Evolutionary conservation across 495 filamentous ascomycete genomes (phyloP).

Genomic region (Neurospora sp.): DNA sequence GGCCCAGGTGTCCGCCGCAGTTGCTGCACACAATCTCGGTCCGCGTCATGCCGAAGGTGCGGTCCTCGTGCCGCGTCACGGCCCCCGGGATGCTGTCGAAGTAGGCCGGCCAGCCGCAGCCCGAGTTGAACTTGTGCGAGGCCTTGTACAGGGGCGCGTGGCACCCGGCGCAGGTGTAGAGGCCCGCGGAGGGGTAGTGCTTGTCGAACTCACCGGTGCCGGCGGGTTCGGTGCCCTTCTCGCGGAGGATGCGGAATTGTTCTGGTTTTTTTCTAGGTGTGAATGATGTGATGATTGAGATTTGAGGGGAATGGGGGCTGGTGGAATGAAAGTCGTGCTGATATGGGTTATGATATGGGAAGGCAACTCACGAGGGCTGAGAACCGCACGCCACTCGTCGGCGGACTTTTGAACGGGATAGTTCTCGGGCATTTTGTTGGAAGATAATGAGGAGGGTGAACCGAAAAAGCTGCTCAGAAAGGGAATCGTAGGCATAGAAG

Average conservation of each 20-base stretch:
- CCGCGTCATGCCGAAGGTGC: conserved; percentile 67
- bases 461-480: conserved; percentile 76
- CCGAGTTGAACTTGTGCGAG: conserved; percentile 86
- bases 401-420: conserved; percentile 71
- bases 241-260: conserved; percentile 84
- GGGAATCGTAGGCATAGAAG: conserved; percentile 61
- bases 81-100: conserved; percentile 89
- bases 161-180: conserved; percentile 83
- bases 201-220: conserved; percentile 77
- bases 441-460: conserved; percentile 32
- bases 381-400: conserved; percentile 79
- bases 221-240: conserved; percentile 82
- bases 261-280: conserved; percentile 37
- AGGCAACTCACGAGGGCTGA: conserved; percentile 55
- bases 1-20: conserved; percentile 91
- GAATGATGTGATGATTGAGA: background rate
- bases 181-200: conserved; percentile 61
- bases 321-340: conserved; percentile 1
- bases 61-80: conserved; percentile 70
- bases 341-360: background rate
- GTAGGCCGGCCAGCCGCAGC: conserved; percentile 97
- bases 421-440: conserved; percentile 49
- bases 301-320: background rate
- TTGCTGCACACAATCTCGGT: conserved; percentile 91
- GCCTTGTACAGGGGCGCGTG: conserved; percentile 81